Evolutionary conservation across 306 rosid species (phyloP), one percentile per base, ranked within the genome.

Genomic region (Styphnolobium japonicum): DNA sequence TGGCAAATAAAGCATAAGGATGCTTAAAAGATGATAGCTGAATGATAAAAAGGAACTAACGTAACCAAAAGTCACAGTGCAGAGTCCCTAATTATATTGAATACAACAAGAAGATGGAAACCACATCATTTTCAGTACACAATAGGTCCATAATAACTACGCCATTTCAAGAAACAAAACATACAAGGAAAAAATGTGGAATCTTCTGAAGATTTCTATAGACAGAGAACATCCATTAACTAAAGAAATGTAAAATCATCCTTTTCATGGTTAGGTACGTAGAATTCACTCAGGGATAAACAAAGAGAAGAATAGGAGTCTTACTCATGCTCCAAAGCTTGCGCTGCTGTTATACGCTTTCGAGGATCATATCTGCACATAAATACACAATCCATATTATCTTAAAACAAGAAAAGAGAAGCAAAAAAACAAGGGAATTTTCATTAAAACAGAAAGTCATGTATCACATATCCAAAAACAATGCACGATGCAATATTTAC

Each of bases 321-420:
- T 62, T 89, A 94, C 98, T 94, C 98, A 34, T 94, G 98, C 72
- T 94, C 98, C 85, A 94, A 76, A 46, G 98, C 98, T 82, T 94
- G 97, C 58, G 95, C 90, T 19, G 97, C 97, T 49, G 97, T 92
- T 73, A 94, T 78, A 49, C 98, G 97, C 84, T 89, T 94, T 71
- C 89, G 91, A 78, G 98, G 98, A 92, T 94, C 98, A 87, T 94
- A 94, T 78, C 98, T 94, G 91, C 87, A 85, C 74, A 73, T 34
- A 57, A 31, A 83, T 33, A 72, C 57, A 56, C 39, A 66, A 48
- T 40, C 27, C 71, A 55, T 45, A 12, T 69, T 15, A 67, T 57
- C 48, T 7, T 25, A n/a, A 57, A 58, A 62, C 46, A 79, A 34
- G 69, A 31, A 66, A 70, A n/a, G n/a, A n/a, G n/a, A n/a, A n/a